These are phyloP conservation scores for Talaromyces albobiverticillius DNA, from an alignment of 2,329 filamentous ascomycete genomes.

Conservation along the genomic window DNA sequence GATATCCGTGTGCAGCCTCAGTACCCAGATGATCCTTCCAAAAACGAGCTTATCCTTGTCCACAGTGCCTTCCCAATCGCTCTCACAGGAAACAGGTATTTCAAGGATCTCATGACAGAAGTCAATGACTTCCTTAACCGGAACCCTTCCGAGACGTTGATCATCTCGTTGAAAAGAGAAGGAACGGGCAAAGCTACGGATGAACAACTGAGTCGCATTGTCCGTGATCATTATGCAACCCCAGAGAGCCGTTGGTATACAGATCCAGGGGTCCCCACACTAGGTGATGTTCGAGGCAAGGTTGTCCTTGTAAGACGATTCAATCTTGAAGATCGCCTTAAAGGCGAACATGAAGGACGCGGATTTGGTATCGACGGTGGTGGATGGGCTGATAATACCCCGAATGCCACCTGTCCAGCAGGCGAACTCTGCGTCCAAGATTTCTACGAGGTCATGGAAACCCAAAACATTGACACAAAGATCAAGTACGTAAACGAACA, in stretches of 20 bases:
- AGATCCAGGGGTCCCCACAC: constrained; percentile 68
- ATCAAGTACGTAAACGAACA: constrained; percentile 71
- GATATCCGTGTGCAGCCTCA: constrained; percentile 78
- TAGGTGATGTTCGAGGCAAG: constrained; percentile 77
- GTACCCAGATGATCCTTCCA: constrained; percentile 54
- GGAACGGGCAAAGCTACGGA: constrained; percentile 79
- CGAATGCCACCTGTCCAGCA: constrained; percentile 66
- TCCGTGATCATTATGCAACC: constrained; percentile 67
- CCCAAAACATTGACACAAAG: constrained; percentile 75
- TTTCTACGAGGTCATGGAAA: constrained; percentile 83
- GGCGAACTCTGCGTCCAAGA: constrained; percentile 85
- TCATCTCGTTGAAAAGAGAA: constrained; percentile 89
- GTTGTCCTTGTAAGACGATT: constrained; percentile 85
- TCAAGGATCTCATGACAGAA: constrained; percentile 68
- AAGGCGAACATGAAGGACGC: constrained; percentile 44
- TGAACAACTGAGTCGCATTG: constrained; percentile 69
- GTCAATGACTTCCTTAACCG: constrained; percentile 72
- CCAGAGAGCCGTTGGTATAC: constrained; percentile 70
- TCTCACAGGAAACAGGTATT: constrained; percentile 75
- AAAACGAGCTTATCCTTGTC: constrained; percentile 73
- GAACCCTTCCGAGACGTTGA: constrained; percentile 76
- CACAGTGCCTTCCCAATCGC: constrained; percentile 88
- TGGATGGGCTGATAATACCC: constrained; percentile 84
- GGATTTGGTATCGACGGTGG: constrained; percentile 60
- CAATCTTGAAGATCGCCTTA: constrained; percentile 53